These are phyloP conservation scores for Aspergillus floridensis DNA, from an alignment of 2,329 filamentous ascomycete genomes.

Conservation along the genomic window DNA sequence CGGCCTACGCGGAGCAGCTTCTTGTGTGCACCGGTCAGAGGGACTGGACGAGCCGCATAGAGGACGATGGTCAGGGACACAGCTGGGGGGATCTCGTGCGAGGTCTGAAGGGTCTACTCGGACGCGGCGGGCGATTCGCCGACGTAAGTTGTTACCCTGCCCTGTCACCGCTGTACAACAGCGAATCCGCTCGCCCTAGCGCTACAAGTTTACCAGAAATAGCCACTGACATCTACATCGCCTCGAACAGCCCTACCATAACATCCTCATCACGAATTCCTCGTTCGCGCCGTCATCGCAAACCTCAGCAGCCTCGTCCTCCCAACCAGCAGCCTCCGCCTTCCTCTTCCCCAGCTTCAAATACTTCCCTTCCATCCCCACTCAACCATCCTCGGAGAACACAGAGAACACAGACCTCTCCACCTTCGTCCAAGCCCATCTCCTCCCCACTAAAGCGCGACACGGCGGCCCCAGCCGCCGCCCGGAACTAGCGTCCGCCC, in stretches of 20 bases:
- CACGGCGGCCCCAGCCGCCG: constrained; percentile 45
- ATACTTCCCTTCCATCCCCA: constrained; percentile 70
- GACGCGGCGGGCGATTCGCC: constrained; percentile 62
- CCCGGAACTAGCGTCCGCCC: constrained; percentile 47
- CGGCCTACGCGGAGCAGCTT: constrained; percentile 76
- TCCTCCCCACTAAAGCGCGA: constrained; percentile 35
- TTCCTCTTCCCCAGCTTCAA: constrained; percentile 82
- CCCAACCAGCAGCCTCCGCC: constrained; percentile 50
- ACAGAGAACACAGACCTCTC: constrained; percentile 32
- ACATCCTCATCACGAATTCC: constrained; percentile 71
- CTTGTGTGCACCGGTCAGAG: constrained; percentile 75
- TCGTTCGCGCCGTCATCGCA: constrained; percentile 65
- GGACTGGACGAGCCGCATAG: constrained; percentile 82
- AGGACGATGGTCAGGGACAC: constrained; percentile 65
- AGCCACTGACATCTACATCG: constrained; percentile 9
- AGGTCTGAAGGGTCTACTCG: constrained; percentile 67
- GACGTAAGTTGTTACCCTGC: constrained; percentile 49
- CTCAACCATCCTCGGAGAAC: constrained; percentile 42
- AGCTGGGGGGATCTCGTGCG: constrained; percentile 53
- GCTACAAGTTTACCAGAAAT: not conserved
- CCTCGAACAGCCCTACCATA: constrained; percentile 69
- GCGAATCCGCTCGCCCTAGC: not conserved
- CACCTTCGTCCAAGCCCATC: constrained; percentile 45
- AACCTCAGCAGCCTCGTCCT: constrained; percentile 6
- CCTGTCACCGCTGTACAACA: no score